Conservation (phyloP, 129 eudicot species). For the Dittrichia graveolens region DNA sequence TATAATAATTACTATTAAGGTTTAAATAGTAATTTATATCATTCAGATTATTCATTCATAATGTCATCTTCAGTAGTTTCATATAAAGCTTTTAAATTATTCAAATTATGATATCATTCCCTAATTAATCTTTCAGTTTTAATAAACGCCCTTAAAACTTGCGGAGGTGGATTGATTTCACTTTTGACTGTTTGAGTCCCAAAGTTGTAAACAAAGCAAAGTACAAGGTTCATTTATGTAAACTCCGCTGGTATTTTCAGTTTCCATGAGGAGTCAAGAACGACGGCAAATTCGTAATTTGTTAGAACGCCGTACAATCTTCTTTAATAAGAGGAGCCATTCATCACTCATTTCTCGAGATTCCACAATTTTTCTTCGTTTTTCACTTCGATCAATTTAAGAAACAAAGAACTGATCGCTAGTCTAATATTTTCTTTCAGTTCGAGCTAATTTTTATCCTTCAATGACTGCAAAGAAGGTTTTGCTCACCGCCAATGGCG, state of each 20-base stretch:
- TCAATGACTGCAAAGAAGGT: slow-evolving; percentile 58
- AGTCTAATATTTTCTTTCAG: neutral
- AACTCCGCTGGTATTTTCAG: neutral
- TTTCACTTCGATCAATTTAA: neutral
- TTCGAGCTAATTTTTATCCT: slow-evolving; percentile 9
- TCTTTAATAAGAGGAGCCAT: neutral
- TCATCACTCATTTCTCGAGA: slow-evolving; percentile 5
- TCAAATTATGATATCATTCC: no score
- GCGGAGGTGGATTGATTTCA: no score
- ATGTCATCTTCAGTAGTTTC: no score
- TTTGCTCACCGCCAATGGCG: slow-evolving; percentile 72
- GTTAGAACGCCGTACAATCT: neutral
- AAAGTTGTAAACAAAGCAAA: neutral
- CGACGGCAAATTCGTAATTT: neutral
- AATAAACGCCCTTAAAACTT: no score
- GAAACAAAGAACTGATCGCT: neutral
- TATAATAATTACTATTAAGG: no score
- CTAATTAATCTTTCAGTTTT: no score
- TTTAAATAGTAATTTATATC: no score
- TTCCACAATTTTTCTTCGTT: neutral
- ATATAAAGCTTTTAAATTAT: no score
- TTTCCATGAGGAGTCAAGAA: slow-evolving; percentile 11
- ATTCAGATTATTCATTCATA: no score
- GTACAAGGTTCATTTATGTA: neutral
- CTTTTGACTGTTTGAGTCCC: no score